Percentiles rank a stretch among this genome's conserved stretches.
Evolutionary conservation across 495 filamentous ascomycete genomes (phyloP).

Genomic region (Penicillium turbatum): DNA sequence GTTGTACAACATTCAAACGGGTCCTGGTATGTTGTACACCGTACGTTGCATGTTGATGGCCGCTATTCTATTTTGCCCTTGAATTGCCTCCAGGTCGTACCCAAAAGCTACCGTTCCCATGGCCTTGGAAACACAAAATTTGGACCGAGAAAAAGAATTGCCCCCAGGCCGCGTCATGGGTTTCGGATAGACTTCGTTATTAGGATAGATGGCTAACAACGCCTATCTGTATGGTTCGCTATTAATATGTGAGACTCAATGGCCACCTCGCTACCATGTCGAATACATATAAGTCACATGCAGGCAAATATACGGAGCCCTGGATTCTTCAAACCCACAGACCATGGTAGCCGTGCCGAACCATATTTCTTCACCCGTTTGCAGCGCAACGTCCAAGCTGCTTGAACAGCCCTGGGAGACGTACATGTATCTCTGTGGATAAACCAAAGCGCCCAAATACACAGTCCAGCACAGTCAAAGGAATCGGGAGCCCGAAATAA

Average conservation of each 20-base stretch:
- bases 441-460: not conserved
- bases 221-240: conserved; percentile 1
- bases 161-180: conserved; percentile 18
- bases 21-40: too few relatives aligned
- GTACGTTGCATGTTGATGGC: not conserved
- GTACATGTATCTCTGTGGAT: not conserved
- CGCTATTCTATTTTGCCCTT: not conserved
- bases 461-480: not conserved
- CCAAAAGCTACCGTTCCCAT: not conserved
- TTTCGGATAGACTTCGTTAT: conserved; percentile 14
- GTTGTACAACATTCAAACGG: too few relatives aligned
- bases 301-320: not conserved
- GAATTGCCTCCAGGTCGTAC: not conserved
- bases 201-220: not conserved
- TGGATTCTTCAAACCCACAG: not conserved
- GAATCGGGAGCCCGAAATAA: not conserved
- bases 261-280: not conserved
- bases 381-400: too few relatives aligned
- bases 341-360: not conserved
- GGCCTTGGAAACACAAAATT: not conserved
- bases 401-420: too few relatives aligned
- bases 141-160: not conserved
- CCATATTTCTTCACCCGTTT: not conserved
- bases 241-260: not conserved
- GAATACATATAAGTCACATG: not conserved